A percentile compares a stretch with the other conserved stretches of the same genome.
These are phyloP conservation scores for Neurospora sublineolata DNA, from an alignment of 495 filamentous ascomycete species.

Conservation along the genomic window DNA sequence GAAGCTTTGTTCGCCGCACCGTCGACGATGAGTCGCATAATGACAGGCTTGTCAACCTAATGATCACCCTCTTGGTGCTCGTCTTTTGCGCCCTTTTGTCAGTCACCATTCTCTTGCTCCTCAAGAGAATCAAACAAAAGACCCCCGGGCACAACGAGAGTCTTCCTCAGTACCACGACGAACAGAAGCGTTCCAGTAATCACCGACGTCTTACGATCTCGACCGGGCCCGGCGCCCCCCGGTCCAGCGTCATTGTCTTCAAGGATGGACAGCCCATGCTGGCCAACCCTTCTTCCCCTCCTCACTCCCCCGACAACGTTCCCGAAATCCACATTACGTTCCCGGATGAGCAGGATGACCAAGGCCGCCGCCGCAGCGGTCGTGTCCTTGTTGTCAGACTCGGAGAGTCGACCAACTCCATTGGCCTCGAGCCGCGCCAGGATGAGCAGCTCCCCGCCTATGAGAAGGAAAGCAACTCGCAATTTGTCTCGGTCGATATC, in stretches of 20 bases:
- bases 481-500: slow-evolving; percentile 86
- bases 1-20: slow-evolving; percentile 40
- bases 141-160: slow-evolving; percentile 24
- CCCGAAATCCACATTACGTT: slow-evolving; percentile 98
- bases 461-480: slow-evolving; percentile 57
- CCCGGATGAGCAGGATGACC: slow-evolving; percentile 86
- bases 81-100: slow-evolving; percentile 56
- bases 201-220: slow-evolving; percentile 37
- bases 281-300: slow-evolving; percentile 59
- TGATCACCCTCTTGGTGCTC: slow-evolving; percentile 71
- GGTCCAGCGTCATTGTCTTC: slow-evolving; percentile 62
- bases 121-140: slow-evolving; percentile 46
- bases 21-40: slow-evolving; percentile 29
- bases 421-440: slow-evolving; percentile 76
- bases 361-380: slow-evolving; percentile 72
- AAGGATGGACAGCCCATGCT: slow-evolving; percentile 62
- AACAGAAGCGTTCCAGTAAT: slow-evolving; percentile 29
- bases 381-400: slow-evolving; percentile 87
- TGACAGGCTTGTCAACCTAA: slow-evolving; percentile 51
- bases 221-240: slow-evolving; percentile 54
- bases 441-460: slow-evolving; percentile 81
- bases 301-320: slow-evolving; percentile 63
- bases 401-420: slow-evolving; percentile 55
- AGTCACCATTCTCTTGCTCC: slow-evolving; percentile 52
- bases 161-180: slow-evolving; percentile 46